Percentiles rank a stretch among this genome's conserved stretches.
These are phyloP conservation scores for Calvatia gigantea DNA, from an alignment of 768 basidiomycete genomes.

Conservation along the genomic window DNA sequence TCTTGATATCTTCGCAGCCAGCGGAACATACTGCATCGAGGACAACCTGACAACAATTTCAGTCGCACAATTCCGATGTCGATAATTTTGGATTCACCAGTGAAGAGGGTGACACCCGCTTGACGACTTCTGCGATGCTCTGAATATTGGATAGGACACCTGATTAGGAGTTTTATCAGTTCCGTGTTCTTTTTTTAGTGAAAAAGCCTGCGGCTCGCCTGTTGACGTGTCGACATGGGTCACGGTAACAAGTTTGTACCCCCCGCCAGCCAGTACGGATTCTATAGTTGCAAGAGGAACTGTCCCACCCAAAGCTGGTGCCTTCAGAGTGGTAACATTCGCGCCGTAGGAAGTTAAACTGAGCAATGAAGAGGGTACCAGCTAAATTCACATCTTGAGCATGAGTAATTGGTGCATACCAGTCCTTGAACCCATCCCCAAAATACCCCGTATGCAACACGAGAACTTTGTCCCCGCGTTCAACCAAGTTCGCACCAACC, in stretches of 20 bases:
- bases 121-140: slow-evolving; percentile 62
- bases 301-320: slow-evolving; percentile 62
- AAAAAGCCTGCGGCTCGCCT: slow-evolving; percentile 26
- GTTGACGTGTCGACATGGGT: slow-evolving; percentile 92
- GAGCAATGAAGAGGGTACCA: too few relatives aligned
- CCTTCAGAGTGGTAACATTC: slow-evolving; percentile 63
- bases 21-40: slow-evolving; percentile 90
- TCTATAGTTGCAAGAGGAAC: slow-evolving; percentile 55
- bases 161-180: not conserved
- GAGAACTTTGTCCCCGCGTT: slow-evolving; percentile 65
- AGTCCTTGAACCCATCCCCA: slow-evolving; percentile 79
- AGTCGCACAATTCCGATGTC: not conserved
- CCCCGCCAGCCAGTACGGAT: slow-evolving; percentile 58
- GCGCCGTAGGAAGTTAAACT: slow-evolving; percentile 81
- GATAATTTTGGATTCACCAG: slow-evolving; percentile 39
- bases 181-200: not conserved
- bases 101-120: slow-evolving; percentile 73
- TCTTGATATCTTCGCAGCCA: slow-evolving; percentile 85
- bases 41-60: slow-evolving; percentile 42
- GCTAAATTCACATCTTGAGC: not conserved
- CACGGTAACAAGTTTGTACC: slow-evolving; percentile 79
- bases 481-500: slow-evolving; percentile 81
- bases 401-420: slow-evolving; percentile 38
- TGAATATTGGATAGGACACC: slow-evolving; percentile 74
- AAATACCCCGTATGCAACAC: slow-evolving; percentile 91